phyloP scores from a whole-genome alignment of 129 eudicot species.

The Centrapalus pauciflorus region DNA sequence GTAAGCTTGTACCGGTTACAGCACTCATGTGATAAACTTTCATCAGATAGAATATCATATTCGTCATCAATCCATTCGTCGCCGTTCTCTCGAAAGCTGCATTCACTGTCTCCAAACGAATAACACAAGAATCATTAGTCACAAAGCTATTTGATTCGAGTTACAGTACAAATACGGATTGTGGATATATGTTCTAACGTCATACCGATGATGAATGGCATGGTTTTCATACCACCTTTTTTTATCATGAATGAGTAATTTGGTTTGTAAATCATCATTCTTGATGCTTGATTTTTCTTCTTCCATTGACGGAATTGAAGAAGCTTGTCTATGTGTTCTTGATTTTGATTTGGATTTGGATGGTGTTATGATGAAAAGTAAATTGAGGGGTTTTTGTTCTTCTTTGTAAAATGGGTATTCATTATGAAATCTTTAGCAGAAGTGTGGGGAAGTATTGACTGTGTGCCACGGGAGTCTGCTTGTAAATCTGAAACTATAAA shows the following conservation, averaged over 20 bases:
- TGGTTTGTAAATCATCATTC: conserved; percentile 10
- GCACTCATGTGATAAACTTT: conserved; percentile 38
- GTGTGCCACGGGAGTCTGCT: no score
- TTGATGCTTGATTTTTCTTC: neutral
- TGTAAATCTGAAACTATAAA: no score
- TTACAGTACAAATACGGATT: no score
- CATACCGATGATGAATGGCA: conserved; percentile 43
- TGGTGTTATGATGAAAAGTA: no score
- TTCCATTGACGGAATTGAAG: conserved; percentile 28
- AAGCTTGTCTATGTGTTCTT: no score
- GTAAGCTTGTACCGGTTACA: conserved; percentile 25
- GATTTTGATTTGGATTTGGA: no score
- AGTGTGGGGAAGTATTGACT: no score
- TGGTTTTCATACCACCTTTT: conserved; percentile 35
- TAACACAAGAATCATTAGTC: neutral
- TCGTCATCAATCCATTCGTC: conserved; percentile 29
- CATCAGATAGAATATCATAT: conserved; percentile 44
- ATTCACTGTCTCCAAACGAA: conserved; percentile 18
- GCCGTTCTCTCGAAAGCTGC: conserved; percentile 44
- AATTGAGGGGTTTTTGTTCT: no score
- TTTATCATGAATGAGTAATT: conserved; percentile 15
- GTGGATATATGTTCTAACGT: no score
- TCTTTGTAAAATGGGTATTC: no score
- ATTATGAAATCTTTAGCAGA: no score
- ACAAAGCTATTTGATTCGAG: no score